Base-by-base conservation (phyloP, 2,329 filamentous ascomycete genomes). In the Phialocephala subalpina region DNA sequence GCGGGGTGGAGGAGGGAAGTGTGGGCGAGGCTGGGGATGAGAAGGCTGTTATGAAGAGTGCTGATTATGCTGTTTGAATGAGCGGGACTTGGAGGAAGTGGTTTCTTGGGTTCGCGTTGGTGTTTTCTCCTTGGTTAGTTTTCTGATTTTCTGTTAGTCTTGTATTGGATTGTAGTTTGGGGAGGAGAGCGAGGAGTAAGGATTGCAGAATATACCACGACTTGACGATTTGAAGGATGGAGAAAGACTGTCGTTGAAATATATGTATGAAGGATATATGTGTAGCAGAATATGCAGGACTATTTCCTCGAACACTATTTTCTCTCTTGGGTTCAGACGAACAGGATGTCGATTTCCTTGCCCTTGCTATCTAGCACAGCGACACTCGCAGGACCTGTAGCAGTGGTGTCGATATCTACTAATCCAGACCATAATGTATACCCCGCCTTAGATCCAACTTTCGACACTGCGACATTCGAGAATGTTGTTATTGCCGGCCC, bases 401-500 rank as follows among this genome's bases (percentile, higher is more conserved):
- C 58, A 12, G 62, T 20, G 25, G 42, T 40, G 1, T 62, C 67
- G n/a, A 70, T 20, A 38, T 69, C 49, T 3, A 71, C 55, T 40
- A n/a, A 63, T 5, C 69, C 69, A 8, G 33, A 47, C 53, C 63
- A 73, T 7, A 72, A n/a, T 1, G 36, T n/a, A 63, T 70, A 71
- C 12, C 58, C 64, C 6, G 35, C 60, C 29, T 67, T 67, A 3
- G 29, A 25, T 6, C 53, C 63, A 3, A 52, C n/a, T 20, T 22
- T 45, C 16, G 33, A 60, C 4, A 68, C 14, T 11, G 7, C 33
- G 0, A 68, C 58, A 35, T 60, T 40, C 25, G 61, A 33, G 33
- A 67, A 72, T n/a, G 22, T 66, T 14, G n/a, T 22, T 16, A 71
- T 67, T 1, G 55, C 42, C 6, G 69, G 68, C 22, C 68, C 58